Evolutionary conservation across 2,329 filamentous ascomycete species (phyloP), one percentile per base, ranked within the genome.

Genomic region (Nigrograna mackinnonii): DNA sequence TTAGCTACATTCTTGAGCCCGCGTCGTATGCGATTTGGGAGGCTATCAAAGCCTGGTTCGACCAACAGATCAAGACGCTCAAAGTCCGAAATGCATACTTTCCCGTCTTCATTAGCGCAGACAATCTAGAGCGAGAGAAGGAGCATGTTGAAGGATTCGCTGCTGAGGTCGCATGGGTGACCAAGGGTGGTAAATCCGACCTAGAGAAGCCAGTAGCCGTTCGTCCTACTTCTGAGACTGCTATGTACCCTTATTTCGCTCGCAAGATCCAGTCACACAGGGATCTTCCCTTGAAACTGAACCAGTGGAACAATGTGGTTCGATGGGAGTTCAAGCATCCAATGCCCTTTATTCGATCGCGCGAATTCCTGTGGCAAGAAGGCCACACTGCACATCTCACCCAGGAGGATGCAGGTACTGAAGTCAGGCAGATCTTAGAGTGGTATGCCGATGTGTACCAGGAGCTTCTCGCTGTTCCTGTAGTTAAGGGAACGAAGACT

Each of bases 311-410:
- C 79, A 95, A 87, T 12, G 86, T 89, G 19, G 86, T 96, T 36
- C 84, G 92, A 60, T 97, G 94, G 94, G 94, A 97, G 73, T 95
- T 95, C 67, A 97, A 97, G 78, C 90, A 95, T 69, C 35, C 44
- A 3, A 47, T 37, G 35, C 44, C 42, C 4, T 96, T 96, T 77
- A 79, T 97, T 41, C 81, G 92, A 58, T 92, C 92, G 34, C 80
- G 95, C 68, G 94, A 99, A 70, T 99, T 99, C 72, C 74, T 97
- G 54, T 99, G 94, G 94, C 94, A 99, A 70, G 94, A 99, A 74
- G 91, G 91, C 18, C 94, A 96, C 74, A 90, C 87, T 22, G 94
- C 94, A 32, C 91, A 96, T 71, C 72, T 97, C 60, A 95, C 88
- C 1, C 84, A 95, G 69, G 79, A 87, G 56, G 79, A 83, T 50